Evolutionary conservation across 176 grass and related monocot genomes (phyloP).

Genomic region (Thinopyrum elongatum): DNA sequence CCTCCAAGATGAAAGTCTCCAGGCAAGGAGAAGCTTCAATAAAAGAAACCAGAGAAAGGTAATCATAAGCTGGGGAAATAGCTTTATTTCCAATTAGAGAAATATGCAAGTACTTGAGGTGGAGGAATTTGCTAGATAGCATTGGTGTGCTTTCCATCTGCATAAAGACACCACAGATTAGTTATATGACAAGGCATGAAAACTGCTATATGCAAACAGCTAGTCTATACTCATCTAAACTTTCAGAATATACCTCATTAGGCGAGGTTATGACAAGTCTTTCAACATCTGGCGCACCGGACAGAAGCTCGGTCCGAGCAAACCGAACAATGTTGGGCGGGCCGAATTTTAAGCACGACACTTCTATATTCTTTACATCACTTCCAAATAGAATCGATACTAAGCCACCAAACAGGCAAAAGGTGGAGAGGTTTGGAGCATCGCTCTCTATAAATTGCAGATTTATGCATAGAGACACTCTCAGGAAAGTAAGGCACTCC

Average conservation of each 20-base stretch:
- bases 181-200: background rate
- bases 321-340: background rate
- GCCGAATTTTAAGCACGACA: too few species aligned
- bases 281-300: background rate
- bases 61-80: background rate
- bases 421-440: background rate
- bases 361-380: too few species aligned
- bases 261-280: background rate
- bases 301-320: background rate
- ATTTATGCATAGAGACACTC: background rate
- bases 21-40: slow-evolving; percentile 8
- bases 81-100: too few species aligned
- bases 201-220: background rate
- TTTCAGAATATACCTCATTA: background rate
- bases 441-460: background rate
- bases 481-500: background rate
- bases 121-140: background rate
- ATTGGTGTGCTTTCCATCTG: background rate
- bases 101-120: slow-evolving; percentile 5
- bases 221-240: background rate
- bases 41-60: slow-evolving; percentile 8
- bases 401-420: background rate
- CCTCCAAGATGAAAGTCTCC: background rate
- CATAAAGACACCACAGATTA: background rate
- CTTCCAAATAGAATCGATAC: too few species aligned